Evolutionary conservation across 108 stramenopile species (phyloP), one percentile per base, ranked within the genome.

Genomic region (Asterionellopsis glacialis): DNA sequence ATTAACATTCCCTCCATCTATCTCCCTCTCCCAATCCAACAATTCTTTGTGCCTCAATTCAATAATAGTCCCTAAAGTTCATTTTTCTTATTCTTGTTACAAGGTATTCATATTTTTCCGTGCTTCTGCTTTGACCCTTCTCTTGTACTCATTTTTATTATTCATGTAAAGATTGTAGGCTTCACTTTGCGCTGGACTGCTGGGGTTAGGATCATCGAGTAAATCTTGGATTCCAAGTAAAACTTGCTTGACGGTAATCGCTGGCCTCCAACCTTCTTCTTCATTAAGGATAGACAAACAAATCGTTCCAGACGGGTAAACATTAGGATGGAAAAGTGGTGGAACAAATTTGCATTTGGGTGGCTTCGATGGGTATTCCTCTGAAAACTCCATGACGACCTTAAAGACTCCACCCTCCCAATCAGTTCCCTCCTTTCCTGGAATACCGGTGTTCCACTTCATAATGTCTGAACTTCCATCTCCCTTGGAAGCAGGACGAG

Each of bases 201-300:
- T 72, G 1, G 91, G 95, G 69, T 97, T 98, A 0, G 97, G 97
- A 45, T 90, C 86, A 69, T 98, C 94, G 43, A 99, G 73, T 41
- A 99, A 85, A 68, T 98, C 97, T 72, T 98, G 98, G 69, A 98
- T 97, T 28, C 97, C 97, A 67, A 97, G 67, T 59, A 99, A 69
- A 70, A 99, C 88, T 70, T 98, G 96, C 68, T 96, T 94, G 45
- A 99, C 71, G 10, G 96, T 97, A 74, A 98, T 97, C 10, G 96
- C 95, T 14, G 98, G 98, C 61, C 97, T 82, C 98, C 98, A 99
- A 14, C 91, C 98, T 67, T 99, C 94, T 68, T 98, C 98, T 69
- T 97, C 98, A 59, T 98, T 96, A 33, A 99, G 65, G 65, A 99
- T 98, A 61, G 85, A 88, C 16, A 99, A 78, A 72, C 98, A 99